These are phyloP conservation scores for Boeremia exigua DNA, from an alignment of 2,329 filamentous ascomycete genomes.

Conservation along the genomic window DNA sequence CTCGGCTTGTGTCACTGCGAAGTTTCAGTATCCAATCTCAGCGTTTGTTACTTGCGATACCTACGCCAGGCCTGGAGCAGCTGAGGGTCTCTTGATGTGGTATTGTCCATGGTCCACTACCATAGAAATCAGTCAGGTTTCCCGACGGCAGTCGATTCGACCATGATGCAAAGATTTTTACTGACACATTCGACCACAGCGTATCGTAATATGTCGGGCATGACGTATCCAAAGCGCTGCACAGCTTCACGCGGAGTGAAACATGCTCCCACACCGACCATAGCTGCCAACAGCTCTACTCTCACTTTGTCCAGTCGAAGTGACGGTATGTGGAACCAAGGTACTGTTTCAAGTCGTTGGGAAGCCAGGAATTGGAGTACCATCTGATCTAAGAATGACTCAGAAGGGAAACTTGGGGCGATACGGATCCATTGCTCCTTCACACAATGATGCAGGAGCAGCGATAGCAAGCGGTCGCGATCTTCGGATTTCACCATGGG, in stretches of 20 bases:
- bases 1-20: not conserved
- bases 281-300: not conserved
- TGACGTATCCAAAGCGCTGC: not conserved
- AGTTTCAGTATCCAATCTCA: not conserved
- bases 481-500: not conserved
- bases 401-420: not conserved
- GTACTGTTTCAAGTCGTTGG: not conserved
- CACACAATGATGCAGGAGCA: not conserved
- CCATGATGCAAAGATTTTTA: not conserved
- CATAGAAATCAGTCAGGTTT: not conserved
- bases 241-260: not conserved
- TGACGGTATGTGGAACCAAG: not conserved
- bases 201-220: not conserved
- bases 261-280: not conserved
- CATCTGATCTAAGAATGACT: not conserved
- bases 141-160: no score
- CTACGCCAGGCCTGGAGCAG: not conserved
- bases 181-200: not conserved
- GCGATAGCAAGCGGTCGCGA: not conserved
- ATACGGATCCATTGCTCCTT: not conserved
- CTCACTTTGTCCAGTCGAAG: not conserved
- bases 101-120: not conserved
- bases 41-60: not conserved
- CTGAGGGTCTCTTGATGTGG: not conserved
- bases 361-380: not conserved